Evolutionary conservation across 148 eudicot species (phyloP), one percentile per base, ranked within the genome.

Genomic region (Amaranthus hypochondriacus): DNA sequence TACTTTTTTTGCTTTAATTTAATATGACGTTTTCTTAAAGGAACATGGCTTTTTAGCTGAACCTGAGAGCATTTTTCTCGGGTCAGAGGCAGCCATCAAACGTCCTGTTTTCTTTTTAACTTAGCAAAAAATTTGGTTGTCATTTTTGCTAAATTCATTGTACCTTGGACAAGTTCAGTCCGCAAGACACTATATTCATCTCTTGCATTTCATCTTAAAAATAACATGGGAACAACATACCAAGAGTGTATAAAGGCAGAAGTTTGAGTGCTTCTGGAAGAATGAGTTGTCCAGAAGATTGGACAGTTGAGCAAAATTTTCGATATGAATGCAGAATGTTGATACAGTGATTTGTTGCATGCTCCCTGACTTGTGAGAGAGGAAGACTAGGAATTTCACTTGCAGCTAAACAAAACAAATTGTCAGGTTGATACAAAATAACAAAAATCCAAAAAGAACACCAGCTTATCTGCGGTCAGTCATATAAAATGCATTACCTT

Each of bases 191-290:
- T 1, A 54, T 12, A 55, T 55, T 4, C 10, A 55, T 55, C 28
- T 21, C 28, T 56, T 44, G 47, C 62, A 70, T 39, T 15, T 48
- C 12, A 66, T 48, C 54, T 48, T 2, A 1, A 18, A 4, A n/a
- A 49, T 5, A 11, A 69, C n/a, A 15, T 4, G 47, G 56, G 44
- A 55, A 9, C 62, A 62, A 57, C 84, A 73, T 91, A 93, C 98
- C 98, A 62, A 90, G 90, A 3, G 96, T 85, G 81, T 93, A 93
- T 48, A 93, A 80, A 75, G 98, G 98, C 72, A 93, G 86, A 78
- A 90, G 81, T 70, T 90, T 90, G 80, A 93, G 98, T 64, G 92
- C 96, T 84, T 93, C 98, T 42, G 98, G 98, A 64, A 93, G 88
- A 80, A 93, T 93, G 81, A 93, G 96, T 78, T 93, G 96, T 50